Evolutionary conservation across 1,284 basidiomycete genomes (phyloP), one percentile per base, ranked within the genome.

Genomic region (Boletellus sp.): DNA sequence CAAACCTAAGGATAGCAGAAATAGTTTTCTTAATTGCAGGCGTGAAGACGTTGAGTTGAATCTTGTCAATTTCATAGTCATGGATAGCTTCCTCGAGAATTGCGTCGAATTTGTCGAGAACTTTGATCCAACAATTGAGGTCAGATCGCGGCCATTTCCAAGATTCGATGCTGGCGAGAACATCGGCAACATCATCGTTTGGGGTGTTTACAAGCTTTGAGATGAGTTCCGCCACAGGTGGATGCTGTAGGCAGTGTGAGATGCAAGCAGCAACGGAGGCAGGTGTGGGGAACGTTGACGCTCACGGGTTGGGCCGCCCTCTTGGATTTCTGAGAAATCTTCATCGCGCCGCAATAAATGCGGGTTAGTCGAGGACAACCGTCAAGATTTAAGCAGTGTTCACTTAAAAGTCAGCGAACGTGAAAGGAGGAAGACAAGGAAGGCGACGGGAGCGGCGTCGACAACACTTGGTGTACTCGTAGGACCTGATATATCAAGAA

Each of bases 141-240:
- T 99, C 96, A 48, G 94, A 95, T 54, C 96, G 82, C 22, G 94
- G 92, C 87, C 92, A 99, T 68, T 81, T 86, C 96, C 96, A 99
- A 14, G 73, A 68, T 55, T 85, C 80, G 57, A 91, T 84, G 53
- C 77, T 68, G 35, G 75, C 69, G 37, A 93, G 74, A 48, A 82
- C 75, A 47, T 78, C 71, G 2, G 81, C 69, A 16, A 92, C 70
- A 55, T 87, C 78, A 41, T 88, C 79, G 47, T 79, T 80, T 6
- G 79, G 70, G 5, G 82, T 83, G 50, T 73, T 74, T 37, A 80
- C 59, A n/a, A 91, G 73, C 55, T 76, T 84, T 45, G 72, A 70
- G 54, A 91, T 87, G 55, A 91, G 78, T 60, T 86, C 81, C 55
- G 77, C 79, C 45, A 91, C 80, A 66, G 84, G 84, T 47, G 84